phyloP scores from a whole-genome alignment of 768 basidiomycete genomes.

The Tulasnella calospora region DNA sequence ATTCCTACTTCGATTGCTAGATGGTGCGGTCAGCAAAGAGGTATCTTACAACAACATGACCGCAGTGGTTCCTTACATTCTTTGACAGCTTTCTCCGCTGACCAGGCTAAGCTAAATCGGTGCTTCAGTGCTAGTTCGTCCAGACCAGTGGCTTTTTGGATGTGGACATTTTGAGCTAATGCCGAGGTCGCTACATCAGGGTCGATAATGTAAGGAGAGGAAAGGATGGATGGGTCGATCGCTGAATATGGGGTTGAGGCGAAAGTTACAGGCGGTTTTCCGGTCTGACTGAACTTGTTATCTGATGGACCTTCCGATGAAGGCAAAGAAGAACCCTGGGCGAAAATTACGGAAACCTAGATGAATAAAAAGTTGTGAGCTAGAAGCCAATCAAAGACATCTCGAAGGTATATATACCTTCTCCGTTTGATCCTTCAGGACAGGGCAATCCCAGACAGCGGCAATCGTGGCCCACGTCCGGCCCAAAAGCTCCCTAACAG shows the following conservation, averaged over 20 bases:
- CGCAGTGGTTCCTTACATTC: constrained; percentile 53
- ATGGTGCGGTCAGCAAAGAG: neutral
- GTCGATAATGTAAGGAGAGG: constrained; percentile 41
- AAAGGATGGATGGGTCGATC: neutral
- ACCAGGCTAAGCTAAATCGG: constrained; percentile 60
- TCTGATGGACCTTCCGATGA: neutral
- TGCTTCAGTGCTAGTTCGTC: constrained; percentile 53
- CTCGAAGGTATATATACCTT: neutral
- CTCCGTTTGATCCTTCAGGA: constrained; percentile 43
- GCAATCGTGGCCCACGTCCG: constrained; percentile 67
- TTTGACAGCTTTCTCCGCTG: constrained; percentile 64
- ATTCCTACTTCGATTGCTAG: constrained; percentile 54
- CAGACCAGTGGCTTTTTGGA: constrained; percentile 62
- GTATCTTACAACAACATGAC: neutral
- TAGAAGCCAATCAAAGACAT: neutral
- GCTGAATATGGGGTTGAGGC: neutral
- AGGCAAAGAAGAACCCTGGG: neutral
- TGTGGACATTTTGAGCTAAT: constrained; percentile 49
- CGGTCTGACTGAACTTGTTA: constrained; percentile 20
- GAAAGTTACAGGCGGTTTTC: constrained; percentile 6
- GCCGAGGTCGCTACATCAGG: constrained; percentile 50
- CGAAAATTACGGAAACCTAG: neutral
- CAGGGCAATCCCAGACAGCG: constrained; percentile 57
- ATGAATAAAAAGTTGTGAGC: neutral
- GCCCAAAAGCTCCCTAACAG: constrained; percentile 59